These are phyloP conservation scores for Camelina hispida DNA, from an alignment of 345 rosid genomes.

Conservation along the genomic window DNA sequence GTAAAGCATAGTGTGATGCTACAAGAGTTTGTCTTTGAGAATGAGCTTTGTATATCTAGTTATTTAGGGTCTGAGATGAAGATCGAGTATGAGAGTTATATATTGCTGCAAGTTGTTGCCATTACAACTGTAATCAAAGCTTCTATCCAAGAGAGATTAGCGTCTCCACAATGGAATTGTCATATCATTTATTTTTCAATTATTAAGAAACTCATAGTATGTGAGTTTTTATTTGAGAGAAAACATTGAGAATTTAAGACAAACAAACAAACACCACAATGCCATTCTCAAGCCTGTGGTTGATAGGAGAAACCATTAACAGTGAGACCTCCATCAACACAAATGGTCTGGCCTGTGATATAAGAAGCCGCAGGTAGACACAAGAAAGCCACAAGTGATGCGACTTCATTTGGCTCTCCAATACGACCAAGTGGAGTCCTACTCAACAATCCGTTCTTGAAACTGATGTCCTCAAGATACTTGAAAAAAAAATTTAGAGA, in stretches of 20 bases:
- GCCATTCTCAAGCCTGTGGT: slow-evolving; percentile 10
- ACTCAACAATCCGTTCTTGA: slow-evolving; percentile 12
- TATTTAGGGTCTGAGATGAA: no score
- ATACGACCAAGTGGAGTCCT: slow-evolving; percentile 56
- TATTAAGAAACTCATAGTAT: not conserved
- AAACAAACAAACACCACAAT: not conserved
- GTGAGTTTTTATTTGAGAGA: not conserved
- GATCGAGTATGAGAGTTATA: no score
- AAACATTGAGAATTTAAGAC: slow-evolving; percentile 1
- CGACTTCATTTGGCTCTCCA: slow-evolving; percentile 56
- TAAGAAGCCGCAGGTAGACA: slow-evolving; percentile 67
- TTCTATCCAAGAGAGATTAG: not conserved
- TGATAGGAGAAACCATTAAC: slow-evolving; percentile 48
- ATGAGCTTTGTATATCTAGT: no score
- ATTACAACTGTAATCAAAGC: no score
- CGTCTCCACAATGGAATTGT: not conserved
- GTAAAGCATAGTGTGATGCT: not conserved
- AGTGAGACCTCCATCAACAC: slow-evolving; percentile 57
- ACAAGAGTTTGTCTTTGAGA: not conserved
- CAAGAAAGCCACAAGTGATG: slow-evolving; percentile 55
- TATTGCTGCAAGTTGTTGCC: no score
- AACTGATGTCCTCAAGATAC: slow-evolving; percentile 13
- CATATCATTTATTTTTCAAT: not conserved
- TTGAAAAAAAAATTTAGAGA: not conserved
- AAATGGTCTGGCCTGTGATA: slow-evolving; percentile 60